Percentiles rank a stretch among this genome's conserved stretches.
Evolutionary conservation across 257 asterid genomes (phyloP).

Genomic region (Prunella vulgaris): DNA sequence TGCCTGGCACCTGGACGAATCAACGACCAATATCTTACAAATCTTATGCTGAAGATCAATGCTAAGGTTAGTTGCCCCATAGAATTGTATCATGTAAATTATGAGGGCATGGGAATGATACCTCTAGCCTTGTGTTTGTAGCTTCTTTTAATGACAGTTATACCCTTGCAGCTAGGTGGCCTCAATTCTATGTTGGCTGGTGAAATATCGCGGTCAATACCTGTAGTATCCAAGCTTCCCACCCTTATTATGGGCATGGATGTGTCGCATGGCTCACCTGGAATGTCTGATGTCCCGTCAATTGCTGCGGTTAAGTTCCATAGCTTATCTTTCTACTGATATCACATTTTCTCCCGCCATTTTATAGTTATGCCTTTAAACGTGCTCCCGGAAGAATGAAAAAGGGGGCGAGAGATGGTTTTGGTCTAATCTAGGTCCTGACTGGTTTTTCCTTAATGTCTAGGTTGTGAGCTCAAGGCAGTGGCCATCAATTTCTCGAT

Average conservation of each 20-base stretch:
- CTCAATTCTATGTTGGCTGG: constrained; percentile 64
- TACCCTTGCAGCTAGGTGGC: constrained; percentile 80
- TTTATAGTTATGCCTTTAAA: not conserved
- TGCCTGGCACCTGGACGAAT: constrained; percentile 71
- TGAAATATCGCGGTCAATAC: constrained; percentile 57
- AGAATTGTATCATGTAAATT: no score
- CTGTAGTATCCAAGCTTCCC: constrained; percentile 66
- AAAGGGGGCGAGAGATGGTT: not conserved
- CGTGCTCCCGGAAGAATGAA: no score
- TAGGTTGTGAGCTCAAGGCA: constrained; percentile 96
- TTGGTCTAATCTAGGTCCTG: not conserved
- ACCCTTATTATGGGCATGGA: constrained; percentile 92
- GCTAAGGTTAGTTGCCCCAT: constrained; percentile 56
- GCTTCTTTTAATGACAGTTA: not conserved
- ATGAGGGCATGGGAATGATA: not conserved
- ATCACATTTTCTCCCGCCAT: not conserved
- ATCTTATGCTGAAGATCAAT: constrained; percentile 72
- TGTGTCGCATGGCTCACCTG: constrained; percentile 95
- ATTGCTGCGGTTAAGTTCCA: constrained; percentile 72
- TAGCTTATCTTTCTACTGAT: not conserved
- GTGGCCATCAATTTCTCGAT: constrained; percentile 87
- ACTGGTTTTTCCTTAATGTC: not conserved
- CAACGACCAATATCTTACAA: constrained; percentile 76
- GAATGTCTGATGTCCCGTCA: constrained; percentile 86
- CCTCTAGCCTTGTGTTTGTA: not conserved